phyloP scores from a whole-genome alignment of 2,329 filamentous ascomycete species.

The Fusarium sp. region DNA sequence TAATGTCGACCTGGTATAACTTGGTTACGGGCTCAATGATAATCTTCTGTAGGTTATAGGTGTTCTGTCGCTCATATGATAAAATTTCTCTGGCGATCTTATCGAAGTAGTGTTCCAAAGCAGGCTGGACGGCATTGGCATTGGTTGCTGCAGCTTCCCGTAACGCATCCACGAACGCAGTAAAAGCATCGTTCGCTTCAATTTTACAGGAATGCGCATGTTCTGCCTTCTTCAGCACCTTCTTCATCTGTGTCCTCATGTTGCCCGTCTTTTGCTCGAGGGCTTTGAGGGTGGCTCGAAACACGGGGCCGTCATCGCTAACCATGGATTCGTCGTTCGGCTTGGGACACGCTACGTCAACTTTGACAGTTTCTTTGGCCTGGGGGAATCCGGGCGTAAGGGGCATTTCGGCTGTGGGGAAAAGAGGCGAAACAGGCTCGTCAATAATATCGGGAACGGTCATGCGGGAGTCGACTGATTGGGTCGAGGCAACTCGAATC shows the following conservation, averaged over 20 bases:
- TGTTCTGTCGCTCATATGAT: slow-evolving; percentile 86
- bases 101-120: slow-evolving; percentile 97
- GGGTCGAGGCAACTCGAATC: slow-evolving; percentile 84
- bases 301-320: slow-evolving; percentile 92
- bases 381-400: slow-evolving; percentile 41
- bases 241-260: slow-evolving; percentile 95
- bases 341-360: slow-evolving; percentile 88
- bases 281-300: slow-evolving; percentile 95
- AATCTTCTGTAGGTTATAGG: slow-evolving; percentile 84
- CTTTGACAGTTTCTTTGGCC: slow-evolving; percentile 71
- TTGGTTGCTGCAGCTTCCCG: slow-evolving; percentile 91
- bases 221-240: slow-evolving; percentile 93
- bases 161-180: slow-evolving; percentile 84
- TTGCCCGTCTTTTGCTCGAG: slow-evolving; percentile 96
- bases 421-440: slow-evolving; percentile 66
- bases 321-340: slow-evolving; percentile 86
- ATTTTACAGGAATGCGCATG: slow-evolving; percentile 82
- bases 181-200: slow-evolving; percentile 86
- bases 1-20: slow-evolving; percentile 95
- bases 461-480: slow-evolving; percentile 85
- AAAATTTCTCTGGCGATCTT: slow-evolving; percentile 94
- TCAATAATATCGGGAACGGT: slow-evolving; percentile 75
- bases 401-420: slow-evolving; percentile 52
- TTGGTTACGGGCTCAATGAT: slow-evolving; percentile 95
- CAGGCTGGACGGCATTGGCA: slow-evolving; percentile 95